Conservation (phyloP, 305 asterid genomes). For the Withania somnifera region DNA sequence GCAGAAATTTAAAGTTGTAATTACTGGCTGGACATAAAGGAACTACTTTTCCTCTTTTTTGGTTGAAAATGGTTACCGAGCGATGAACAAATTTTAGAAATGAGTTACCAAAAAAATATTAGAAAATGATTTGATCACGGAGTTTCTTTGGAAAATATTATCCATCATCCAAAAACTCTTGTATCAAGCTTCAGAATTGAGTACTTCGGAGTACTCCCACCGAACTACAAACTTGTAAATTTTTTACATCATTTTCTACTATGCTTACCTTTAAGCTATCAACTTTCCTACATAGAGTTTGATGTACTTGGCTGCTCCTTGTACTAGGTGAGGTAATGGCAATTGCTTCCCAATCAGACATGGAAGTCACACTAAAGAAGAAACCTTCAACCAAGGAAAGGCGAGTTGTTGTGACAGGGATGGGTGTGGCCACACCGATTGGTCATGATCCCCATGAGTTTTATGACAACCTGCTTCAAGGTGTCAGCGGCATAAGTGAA, state of each 20-base stretch:
- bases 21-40: background rate
- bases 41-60: background rate
- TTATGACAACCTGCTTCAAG: constrained; percentile 79
- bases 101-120: too few species aligned
- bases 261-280: background rate
- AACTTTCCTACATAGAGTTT: background rate
- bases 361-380: constrained; percentile 39
- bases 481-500: constrained; percentile 84
- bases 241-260: background rate
- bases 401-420: constrained; percentile 93
- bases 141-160: background rate
- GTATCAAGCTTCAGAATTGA: background rate
- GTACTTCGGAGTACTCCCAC: background rate
- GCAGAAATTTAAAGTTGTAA: background rate
- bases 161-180: background rate
- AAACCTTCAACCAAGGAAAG: constrained; percentile 54
- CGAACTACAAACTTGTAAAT: background rate
- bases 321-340: constrained; percentile 53
- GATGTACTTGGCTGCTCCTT: constrained; percentile 11
- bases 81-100: background rate
- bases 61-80: background rate
- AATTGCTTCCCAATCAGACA: constrained; percentile 33
- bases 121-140: background rate
- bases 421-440: constrained; percentile 89
- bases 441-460: constrained; percentile 81